A percentile compares a stretch with the other conserved stretches of the same genome.
phyloP scores from a whole-genome alignment of 2,329 filamentous ascomycete species.

The Colletotrichum higginsianum region DNA sequence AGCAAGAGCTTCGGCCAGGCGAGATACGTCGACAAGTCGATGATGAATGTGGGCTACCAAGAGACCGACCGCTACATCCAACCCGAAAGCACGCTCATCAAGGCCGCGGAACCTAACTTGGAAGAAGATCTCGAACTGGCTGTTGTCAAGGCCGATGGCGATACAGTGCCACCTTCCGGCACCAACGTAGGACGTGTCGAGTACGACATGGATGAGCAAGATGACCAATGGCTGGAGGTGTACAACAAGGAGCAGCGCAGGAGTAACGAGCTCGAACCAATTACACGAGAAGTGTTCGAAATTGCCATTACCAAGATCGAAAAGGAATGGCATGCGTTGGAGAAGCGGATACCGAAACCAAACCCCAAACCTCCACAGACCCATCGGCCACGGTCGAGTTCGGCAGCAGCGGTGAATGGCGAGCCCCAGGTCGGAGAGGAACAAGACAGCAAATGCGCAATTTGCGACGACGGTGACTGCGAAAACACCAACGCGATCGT shows the following conservation, averaged over 20 bases:
- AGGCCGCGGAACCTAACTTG: slow-evolving; percentile 70
- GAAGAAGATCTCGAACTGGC: slow-evolving; percentile 72
- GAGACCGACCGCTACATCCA: slow-evolving; percentile 91
- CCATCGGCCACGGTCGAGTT: slow-evolving; percentile 91
- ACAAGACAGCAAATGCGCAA: slow-evolving; percentile 96
- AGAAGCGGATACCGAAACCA: slow-evolving; percentile 96
- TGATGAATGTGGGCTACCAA: slow-evolving; percentile 97
- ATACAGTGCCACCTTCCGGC: slow-evolving; percentile 62
- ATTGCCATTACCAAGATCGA: slow-evolving; percentile 99
- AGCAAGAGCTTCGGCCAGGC: slow-evolving; percentile 87
- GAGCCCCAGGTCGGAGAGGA: slow-evolving; percentile 91
- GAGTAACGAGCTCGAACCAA: slow-evolving; percentile 80
- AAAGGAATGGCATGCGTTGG: slow-evolving; percentile 96
- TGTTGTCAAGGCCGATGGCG: slow-evolving; percentile 69
- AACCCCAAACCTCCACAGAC: slow-evolving; percentile 97
- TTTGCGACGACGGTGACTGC: slow-evolving; percentile 99
- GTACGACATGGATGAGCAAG: slow-evolving; percentile 99
- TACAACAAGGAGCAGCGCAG: slow-evolving; percentile 82
- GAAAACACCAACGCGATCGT: slow-evolving; percentile 99
- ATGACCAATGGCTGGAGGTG: slow-evolving; percentile 93
- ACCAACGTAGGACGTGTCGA: slow-evolving; percentile 84
- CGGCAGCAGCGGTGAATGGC: slow-evolving; percentile 94
- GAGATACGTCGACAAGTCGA: slow-evolving; percentile 94
- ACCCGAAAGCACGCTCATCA: slow-evolving; percentile 80
- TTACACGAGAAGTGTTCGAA: slow-evolving; percentile 95